These are phyloP conservation scores for Trapa bicornis DNA, from an alignment of 345 rosid genomes.

Conservation along the genomic window DNA sequence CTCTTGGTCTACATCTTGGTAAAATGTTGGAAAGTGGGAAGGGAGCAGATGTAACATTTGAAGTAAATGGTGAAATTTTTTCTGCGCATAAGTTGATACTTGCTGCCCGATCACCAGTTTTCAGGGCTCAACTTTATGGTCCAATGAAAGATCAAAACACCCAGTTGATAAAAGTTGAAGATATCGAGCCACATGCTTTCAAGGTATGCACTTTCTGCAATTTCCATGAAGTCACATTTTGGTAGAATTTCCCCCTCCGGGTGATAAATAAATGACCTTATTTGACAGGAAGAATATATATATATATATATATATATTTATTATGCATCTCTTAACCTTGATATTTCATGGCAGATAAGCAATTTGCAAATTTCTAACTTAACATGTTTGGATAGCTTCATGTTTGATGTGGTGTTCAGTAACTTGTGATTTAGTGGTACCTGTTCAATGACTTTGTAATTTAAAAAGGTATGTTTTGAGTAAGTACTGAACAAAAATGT, in stretches of 20 bases:
- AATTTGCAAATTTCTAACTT: neutral
- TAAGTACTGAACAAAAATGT: too few species aligned
- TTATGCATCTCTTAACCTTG: neutral
- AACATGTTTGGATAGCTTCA: neutral
- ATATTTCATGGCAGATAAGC: neutral
- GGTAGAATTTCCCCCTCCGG: neutral
- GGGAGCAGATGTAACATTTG: constrained; percentile 40
- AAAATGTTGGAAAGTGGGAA: constrained; percentile 34
- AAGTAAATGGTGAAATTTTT: constrained; percentile 39
- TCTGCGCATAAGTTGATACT: constrained; percentile 45
- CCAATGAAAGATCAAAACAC: constrained; percentile 54
- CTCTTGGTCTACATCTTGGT: constrained; percentile 35
- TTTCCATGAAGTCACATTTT: neutral
- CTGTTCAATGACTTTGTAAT: neutral
- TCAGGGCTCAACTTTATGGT: constrained; percentile 49
- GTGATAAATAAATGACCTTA: neutral
- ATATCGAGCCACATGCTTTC: constrained; percentile 38
- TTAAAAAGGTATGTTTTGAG: neutral
- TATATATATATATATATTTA: neutral
- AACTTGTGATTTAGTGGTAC: neutral
- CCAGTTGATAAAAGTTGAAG: constrained; percentile 35
- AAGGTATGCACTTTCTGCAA: constrained; percentile 19
- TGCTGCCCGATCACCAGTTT: constrained; percentile 49
- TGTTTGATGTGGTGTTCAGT: neutral
- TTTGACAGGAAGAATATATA: neutral